These are phyloP conservation scores for Fusarium mexicanum DNA, from an alignment of 2,329 filamentous ascomycete genomes.

Conservation along the genomic window DNA sequence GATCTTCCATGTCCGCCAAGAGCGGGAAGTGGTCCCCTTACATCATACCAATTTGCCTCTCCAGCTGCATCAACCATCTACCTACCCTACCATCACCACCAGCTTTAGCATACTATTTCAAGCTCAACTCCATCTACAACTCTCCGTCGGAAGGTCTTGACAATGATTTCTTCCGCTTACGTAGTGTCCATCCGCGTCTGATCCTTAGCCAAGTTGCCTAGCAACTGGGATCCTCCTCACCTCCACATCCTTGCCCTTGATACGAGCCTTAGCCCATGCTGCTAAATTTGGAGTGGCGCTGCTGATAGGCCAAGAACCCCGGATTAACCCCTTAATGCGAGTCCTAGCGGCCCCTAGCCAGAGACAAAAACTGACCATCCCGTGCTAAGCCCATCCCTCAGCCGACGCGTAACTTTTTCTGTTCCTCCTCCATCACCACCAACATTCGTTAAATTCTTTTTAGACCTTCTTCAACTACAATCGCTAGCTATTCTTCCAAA, in stretches of 20 bases:
- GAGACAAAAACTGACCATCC: conserved; percentile 15
- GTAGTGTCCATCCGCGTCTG: neutral
- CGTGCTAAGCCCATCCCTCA: neutral
- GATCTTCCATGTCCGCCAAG: neutral
- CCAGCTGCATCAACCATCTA: neutral
- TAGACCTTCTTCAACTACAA: neutral
- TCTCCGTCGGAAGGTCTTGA: neutral
- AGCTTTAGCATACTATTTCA: neutral
- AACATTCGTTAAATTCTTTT: conserved; percentile 16
- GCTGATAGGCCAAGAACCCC: conserved; percentile 17
- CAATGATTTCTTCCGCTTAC: neutral
- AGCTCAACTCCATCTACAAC: neutral
- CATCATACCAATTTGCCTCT: neutral
- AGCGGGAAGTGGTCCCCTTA: neutral
- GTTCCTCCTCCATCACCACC: conserved; percentile 5
- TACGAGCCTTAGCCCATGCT: conserved; percentile 23
- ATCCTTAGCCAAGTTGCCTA: conserved; percentile 21
- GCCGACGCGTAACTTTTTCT: neutral
- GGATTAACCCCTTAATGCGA: conserved; percentile 34
- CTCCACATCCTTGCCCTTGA: conserved; percentile 14
- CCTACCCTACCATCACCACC: neutral
- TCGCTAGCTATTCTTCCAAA: neutral
- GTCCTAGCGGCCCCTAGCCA: conserved; percentile 7
- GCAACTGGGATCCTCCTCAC: conserved; percentile 24
- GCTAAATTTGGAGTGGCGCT: conserved; percentile 24